Conservation (phyloP, 148 eudicot genomes). For the Rhododendron henanense region DNA sequence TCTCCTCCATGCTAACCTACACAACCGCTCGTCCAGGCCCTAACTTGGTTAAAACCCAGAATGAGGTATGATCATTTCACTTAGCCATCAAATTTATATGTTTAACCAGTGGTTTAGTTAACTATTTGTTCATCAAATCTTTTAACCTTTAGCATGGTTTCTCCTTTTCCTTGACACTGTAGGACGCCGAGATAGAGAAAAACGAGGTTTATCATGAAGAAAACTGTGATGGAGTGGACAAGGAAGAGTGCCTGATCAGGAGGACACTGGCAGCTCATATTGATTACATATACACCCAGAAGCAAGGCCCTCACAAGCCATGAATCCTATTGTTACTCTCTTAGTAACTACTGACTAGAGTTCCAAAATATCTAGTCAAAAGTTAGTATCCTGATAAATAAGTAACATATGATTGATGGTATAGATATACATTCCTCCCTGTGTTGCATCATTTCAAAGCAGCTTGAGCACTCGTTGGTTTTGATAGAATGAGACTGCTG, state of each 20-base stretch:
- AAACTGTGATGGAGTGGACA: conserved; percentile 12
- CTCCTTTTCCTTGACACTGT: neutral
- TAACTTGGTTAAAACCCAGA: neutral
- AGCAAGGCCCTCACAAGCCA: conserved; percentile 1
- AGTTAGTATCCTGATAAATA: neutral
- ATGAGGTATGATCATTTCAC: neutral
- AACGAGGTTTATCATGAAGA: neutral
- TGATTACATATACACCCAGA: conserved; percentile 17
- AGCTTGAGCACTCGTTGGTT: neutral
- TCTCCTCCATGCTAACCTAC: conserved; percentile 8
- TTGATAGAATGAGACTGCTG: neutral
- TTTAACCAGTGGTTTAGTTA: neutral
- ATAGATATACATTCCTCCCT: neutral
- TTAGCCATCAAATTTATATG: neutral
- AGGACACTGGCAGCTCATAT: conserved; percentile 19
- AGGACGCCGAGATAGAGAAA: neutral
- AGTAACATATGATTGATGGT: neutral
- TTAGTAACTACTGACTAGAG: neutral
- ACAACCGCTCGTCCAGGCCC: conserved; percentile 10
- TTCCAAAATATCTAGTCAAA: neutral
- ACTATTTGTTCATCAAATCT: neutral
- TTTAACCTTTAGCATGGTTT: neutral
- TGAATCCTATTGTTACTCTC: conserved; percentile 1
- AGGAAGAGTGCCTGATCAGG: conserved; percentile 16
- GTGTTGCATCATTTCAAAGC: neutral